Evolutionary conservation across 139 green algal genomes (phyloP).

Genomic region (Picochlorum costavermella): DNA sequence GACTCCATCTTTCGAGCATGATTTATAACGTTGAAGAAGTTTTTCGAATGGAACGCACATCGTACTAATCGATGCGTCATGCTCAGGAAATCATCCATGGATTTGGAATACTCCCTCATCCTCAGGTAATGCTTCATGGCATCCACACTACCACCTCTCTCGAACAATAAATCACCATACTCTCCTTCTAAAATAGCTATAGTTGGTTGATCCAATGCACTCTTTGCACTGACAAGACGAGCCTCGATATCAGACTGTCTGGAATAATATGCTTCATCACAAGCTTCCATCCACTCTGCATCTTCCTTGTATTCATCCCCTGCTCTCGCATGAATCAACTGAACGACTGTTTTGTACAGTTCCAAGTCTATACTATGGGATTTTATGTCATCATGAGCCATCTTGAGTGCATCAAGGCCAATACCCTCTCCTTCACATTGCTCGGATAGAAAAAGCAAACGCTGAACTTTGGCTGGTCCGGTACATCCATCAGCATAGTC

Average conservation of each 20-base stretch:
- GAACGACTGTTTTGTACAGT: not conserved
- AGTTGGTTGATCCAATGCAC: not conserved
- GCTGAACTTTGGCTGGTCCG: not conserved
- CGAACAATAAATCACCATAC: not conserved
- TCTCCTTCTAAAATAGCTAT: not conserved
- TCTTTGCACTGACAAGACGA: not conserved
- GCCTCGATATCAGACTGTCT: not conserved
- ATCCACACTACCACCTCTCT: not conserved
- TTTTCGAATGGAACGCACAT: not conserved
- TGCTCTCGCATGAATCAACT: not conserved
- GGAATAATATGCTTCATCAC: not conserved
- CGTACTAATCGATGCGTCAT: not conserved
- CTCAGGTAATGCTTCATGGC: slow-evolving; percentile 1
- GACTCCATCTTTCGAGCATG: not conserved
- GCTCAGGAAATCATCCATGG: not conserved
- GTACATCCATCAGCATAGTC: too few relatives aligned
- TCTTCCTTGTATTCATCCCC: not conserved
- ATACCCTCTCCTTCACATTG: not conserved
- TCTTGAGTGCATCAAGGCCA: not conserved
- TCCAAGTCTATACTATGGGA: not conserved
- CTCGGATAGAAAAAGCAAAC: not conserved
- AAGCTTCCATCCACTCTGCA: not conserved
- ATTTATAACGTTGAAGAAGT: not conserved
- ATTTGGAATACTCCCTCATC: not conserved
- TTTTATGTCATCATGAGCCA: not conserved